Base-by-base conservation (phyloP, 1,284 basidiomycete genomes). In the Neolentinus lepideus region DNA sequence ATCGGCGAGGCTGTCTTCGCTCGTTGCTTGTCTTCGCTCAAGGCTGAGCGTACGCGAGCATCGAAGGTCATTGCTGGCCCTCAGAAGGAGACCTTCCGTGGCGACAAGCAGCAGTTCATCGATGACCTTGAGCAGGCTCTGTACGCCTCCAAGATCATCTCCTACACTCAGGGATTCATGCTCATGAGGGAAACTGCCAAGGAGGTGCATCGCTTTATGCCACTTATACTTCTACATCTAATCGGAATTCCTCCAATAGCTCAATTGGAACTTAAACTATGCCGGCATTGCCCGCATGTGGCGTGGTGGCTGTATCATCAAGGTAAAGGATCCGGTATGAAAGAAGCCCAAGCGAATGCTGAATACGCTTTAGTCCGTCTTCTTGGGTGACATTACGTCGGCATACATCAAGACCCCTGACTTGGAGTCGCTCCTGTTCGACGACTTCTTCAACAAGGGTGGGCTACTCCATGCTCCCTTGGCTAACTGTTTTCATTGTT, bases 281-380 rank as follows among this genome's bases (percentile, higher is more conserved):
- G 90, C 94, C 67, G 94, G 94, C 61, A 98, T 99, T 70, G 97
- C 97, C 52, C 86, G 83, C 64, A 99, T 99, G 94, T 99, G 97
- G 97, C 93, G 96, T 68, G 97, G 97, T 64, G 97, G 97, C 62
- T 99, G 97, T 75, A 99, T 99, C 74, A 99, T 99, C 84, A 94
- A 94, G 81, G 85, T 79, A 53, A 52, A 51, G 11, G 47, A 51
- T 24, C 52, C 25, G n/a, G 3, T 19, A 16, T 54, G 2, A 54
- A 19, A 19, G 8, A 53, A 19, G 10, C 54, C 35, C 27, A n/a
- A 16, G 16, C 24, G 25, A 57, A 12, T 56, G 27, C 27, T 56
- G 24, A 54, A 29, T 43, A 26, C 19, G 53, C 43, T 55, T 29
- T 58, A 83, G 88, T 90, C 86, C 65, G 94, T 98, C 68, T 98